phyloP scores from a whole-genome alignment of 495 filamentous ascomycete genomes.

The Barbatosphaeria neglecta region DNA sequence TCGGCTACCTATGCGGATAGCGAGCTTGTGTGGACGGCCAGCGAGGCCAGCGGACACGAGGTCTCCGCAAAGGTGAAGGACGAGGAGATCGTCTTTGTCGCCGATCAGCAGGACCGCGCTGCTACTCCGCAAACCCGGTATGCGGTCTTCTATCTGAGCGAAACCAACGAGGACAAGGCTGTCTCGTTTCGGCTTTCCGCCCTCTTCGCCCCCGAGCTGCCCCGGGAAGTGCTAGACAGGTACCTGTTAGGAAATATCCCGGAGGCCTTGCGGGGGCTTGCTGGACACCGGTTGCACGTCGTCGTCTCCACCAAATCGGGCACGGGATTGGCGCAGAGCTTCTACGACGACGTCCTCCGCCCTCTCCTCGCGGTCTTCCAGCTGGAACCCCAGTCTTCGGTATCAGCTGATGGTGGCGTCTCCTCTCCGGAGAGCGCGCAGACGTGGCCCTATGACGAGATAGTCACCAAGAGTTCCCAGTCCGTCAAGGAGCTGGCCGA shows the following conservation, averaged over 20 bases:
- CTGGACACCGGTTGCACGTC: constrained; percentile 38
- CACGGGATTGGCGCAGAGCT: constrained; percentile 43
- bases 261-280: constrained; percentile 16
- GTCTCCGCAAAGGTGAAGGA: constrained; percentile 7
- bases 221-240: constrained; percentile 15
- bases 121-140: constrained; percentile 13
- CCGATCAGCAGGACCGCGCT: not conserved
- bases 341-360: constrained; percentile 45
- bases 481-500: constrained; percentile 51
- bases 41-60: not conserved
- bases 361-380: constrained; percentile 43
- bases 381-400: constrained; percentile 6
- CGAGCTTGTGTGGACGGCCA: constrained; percentile 2
- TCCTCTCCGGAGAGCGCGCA: not conserved
- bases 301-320: constrained; percentile 68
- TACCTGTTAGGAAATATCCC: constrained; percentile 20
- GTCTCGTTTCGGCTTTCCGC: constrained; percentile 18
- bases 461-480: constrained; percentile 47
- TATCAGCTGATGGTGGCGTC: constrained; percentile 3
- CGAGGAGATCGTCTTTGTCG: constrained; percentile 25
- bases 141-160: constrained; percentile 22
- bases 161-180: constrained; percentile 8
- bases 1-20: constrained; percentile 2
- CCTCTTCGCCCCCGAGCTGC: constrained; percentile 11
- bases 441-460: constrained; percentile 25